Percentiles rank a stretch among this genome's conserved stretches.
These are phyloP conservation scores for Malus hybrid DNA, from an alignment of 331 rosid species.

Conservation along the genomic window DNA sequence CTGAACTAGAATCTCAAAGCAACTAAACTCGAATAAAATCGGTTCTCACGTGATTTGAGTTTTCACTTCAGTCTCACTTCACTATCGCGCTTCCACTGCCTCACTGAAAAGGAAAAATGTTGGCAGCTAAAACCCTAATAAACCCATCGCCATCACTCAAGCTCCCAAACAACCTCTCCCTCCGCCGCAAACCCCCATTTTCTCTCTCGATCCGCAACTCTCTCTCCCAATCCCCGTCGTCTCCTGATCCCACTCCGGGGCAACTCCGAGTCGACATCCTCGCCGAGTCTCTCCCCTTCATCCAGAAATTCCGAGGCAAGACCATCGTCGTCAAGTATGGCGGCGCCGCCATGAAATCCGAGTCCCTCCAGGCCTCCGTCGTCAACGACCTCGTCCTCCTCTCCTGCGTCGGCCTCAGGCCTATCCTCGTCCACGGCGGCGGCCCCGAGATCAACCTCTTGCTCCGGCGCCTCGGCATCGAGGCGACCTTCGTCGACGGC, in stretches of 20 bases:
- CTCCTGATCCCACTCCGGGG: slow-evolving; percentile 25
- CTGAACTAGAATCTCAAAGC: no score
- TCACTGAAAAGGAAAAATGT: slow-evolving; percentile 20
- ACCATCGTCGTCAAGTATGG: slow-evolving; percentile 86
- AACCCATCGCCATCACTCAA: slow-evolving; percentile 5
- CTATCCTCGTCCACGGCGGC: slow-evolving; percentile 81
- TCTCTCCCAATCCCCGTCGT: neutral
- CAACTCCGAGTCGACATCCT: slow-evolving; percentile 87
- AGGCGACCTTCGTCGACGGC: slow-evolving; percentile 71
- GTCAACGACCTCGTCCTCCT: slow-evolving; percentile 89
- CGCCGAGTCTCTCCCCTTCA: slow-evolving; percentile 85
- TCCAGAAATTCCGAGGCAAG: slow-evolving; percentile 82
- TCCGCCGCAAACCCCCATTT: neutral
- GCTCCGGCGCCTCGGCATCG: slow-evolving; percentile 77
- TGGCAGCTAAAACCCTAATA: slow-evolving; percentile 30
- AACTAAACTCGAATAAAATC: no score
- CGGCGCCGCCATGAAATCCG: slow-evolving; percentile 90
- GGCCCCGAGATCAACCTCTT: slow-evolving; percentile 87
- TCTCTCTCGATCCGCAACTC: slow-evolving; percentile 24
- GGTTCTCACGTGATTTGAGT: neutral
- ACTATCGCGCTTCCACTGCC: neutral
- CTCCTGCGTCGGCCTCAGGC: slow-evolving; percentile 84
- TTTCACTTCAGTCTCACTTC: neutral
- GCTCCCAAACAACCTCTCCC: neutral
- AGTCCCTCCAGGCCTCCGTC: slow-evolving; percentile 74